A percentile compares a stretch with the other conserved stretches of the same genome.
Evolutionary conservation across 176 grass and related monocot genomes (phyloP).

Genomic region (Aegilops speltoides): DNA sequence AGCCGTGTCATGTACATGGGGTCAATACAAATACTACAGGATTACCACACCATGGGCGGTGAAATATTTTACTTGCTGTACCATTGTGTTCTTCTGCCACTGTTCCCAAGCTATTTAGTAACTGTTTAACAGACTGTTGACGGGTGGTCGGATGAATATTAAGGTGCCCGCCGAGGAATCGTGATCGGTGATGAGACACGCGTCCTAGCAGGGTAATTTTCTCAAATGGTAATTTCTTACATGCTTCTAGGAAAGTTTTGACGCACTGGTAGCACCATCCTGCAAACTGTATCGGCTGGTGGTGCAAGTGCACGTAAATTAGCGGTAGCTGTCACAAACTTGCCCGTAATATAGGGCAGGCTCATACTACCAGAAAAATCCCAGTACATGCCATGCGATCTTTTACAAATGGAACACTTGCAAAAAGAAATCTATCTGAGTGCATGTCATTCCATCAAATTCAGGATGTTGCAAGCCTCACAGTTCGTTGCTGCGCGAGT

Average conservation of each 20-base stretch:
- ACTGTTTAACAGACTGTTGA: background rate
- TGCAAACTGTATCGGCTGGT: background rate
- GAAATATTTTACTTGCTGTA: background rate
- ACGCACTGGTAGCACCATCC: background rate
- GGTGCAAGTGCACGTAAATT: background rate
- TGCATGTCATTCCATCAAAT: no score
- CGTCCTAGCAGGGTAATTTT: background rate
- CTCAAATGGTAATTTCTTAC: background rate
- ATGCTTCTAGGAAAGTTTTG: background rate
- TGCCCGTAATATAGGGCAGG: background rate
- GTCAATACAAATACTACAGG: background rate
- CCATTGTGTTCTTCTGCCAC: background rate
- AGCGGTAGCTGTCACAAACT: background rate
- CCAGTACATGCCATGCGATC: no score
- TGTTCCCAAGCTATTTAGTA: background rate
- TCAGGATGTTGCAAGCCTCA: no score
- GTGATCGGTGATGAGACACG: no score
- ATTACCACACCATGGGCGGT: background rate
- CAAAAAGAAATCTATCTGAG: no score
- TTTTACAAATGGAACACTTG: no score
- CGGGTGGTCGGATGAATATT: background rate
- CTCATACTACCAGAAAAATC: background rate
- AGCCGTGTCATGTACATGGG: background rate
- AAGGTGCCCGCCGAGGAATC: background rate
- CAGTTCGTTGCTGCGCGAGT: no score